Evolutionary conservation across 176 grass and related monocot species (phyloP).

Genomic region (Avena insularis): DNA sequence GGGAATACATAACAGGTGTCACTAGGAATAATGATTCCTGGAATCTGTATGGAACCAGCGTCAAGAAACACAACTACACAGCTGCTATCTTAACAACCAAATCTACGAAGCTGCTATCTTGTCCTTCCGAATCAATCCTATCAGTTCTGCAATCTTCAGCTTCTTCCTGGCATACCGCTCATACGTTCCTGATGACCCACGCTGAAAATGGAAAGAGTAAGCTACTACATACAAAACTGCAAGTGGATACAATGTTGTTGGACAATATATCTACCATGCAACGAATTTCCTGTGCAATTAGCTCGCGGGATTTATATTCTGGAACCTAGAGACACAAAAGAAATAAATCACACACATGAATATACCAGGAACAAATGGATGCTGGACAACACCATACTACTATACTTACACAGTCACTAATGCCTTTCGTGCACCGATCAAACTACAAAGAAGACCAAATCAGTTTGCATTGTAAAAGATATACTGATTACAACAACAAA

Average conservation of each 20-base stretch:
- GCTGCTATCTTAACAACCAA: not conserved
- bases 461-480: not conserved
- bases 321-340: not conserved
- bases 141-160: slow-evolving; percentile 2
- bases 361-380: not conserved
- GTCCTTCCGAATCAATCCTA: slow-evolving; percentile 4
- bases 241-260: not conserved
- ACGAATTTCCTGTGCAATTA: slow-evolving; percentile 12
- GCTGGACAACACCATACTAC: not conserved
- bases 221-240: not conserved
- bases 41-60: not conserved
- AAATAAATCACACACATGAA: not conserved
- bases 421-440: not conserved
- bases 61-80: not conserved
- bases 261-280: not conserved
- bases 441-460: slow-evolving; percentile 14
- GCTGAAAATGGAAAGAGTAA: not conserved
- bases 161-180: slow-evolving; percentile 1
- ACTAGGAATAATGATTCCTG: no score
- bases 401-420: not conserved
- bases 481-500: not conserved
- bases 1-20: no score
- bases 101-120: not conserved
- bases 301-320: not conserved
- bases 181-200: not conserved